Evolutionary conservation across 1,139 yeast genomes (phyloP), one percentile per base, ranked within the genome.

Genomic region (Zygosaccharomyces pseudobailii): DNA sequence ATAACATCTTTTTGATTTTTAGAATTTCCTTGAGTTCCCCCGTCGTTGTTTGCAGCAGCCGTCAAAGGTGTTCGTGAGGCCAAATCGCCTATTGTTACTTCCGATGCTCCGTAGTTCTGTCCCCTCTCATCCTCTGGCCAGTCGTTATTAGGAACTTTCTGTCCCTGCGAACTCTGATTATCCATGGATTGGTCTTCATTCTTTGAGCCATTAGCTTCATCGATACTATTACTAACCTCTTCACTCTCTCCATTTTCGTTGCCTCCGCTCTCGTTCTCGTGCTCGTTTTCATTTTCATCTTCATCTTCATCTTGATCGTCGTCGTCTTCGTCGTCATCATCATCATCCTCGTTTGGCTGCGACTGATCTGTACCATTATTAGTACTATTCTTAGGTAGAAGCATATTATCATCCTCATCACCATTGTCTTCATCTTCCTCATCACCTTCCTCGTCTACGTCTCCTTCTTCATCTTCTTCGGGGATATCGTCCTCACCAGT

Each of bases 211-310:
- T 57, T 63, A 1, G 56, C 65, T 2, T 61, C 67, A 3, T 55
- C 67, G 3, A 58, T 65, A 0, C 59, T 69, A 2, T 60, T 64
- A 4, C 59, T 66, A 1, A 63, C 69, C 0, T 57, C 66, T 4
- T 58, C 69, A 2, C 55, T 63, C 5, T 59, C 71, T 2, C 65
- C 68, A 0, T 54, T 68, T 2, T 56, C 63, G n/a, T 55, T 58
- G 6, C 59, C 65, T 4, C 47, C 51, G 19, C 59, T 69, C 0
- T 62, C 71, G 7, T 38, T 10, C n/a, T 39, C 40, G 9, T 20
- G 20, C 3, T 32, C 24, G 27, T 38, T 25, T 13, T 20, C 20
- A 23, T 22, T 36, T 9, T 21, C 36, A 5, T 19, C 36, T 7
- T 27, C 36, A 5, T 28, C 39, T 7, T 43, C 45, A 3, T 45